Evolutionary conservation across 768 basidiomycete genomes (phyloP).

Genomic region (Dioszegia crocea): DNA sequence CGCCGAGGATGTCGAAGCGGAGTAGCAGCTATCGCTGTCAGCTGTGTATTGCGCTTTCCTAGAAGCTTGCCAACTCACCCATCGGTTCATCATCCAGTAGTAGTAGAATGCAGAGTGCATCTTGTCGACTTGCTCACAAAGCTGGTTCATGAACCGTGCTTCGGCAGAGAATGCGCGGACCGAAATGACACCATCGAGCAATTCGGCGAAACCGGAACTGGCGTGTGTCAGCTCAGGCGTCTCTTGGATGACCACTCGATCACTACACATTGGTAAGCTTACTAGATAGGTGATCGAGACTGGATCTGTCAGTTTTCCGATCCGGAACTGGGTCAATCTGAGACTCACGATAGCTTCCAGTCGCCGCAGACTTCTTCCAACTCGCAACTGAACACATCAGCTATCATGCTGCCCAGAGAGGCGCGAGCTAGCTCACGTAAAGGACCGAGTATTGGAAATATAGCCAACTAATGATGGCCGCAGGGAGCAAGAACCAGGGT

Average conservation of each 20-base stretch:
- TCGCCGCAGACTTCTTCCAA: slow-evolving; percentile 75
- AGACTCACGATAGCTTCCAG: slow-evolving; percentile 83
- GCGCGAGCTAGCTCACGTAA: slow-evolving; percentile 23
- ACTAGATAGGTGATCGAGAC: slow-evolving; percentile 40
- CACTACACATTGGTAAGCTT: background rate
- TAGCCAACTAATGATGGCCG: slow-evolving; percentile 64
- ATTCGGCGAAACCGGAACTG: slow-evolving; percentile 43
- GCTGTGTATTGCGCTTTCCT: background rate
- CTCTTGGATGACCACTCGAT: too few relatives aligned
- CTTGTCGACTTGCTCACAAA: slow-evolving; percentile 60
- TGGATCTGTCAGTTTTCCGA: slow-evolving; percentile 35
- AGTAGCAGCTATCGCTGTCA: slow-evolving; percentile 59
- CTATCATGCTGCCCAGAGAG: background rate
- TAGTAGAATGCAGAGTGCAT: slow-evolving; percentile 64
- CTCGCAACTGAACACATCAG: slow-evolving; percentile 53
- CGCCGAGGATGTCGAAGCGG: slow-evolving; percentile 75
- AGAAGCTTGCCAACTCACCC: slow-evolving; percentile 18
- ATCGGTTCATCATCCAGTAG: slow-evolving; percentile 57
- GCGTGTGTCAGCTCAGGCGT: background rate
- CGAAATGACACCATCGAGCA: slow-evolving; percentile 85
- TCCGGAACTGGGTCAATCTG: slow-evolving; percentile 54
- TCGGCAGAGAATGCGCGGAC: slow-evolving; percentile 87
- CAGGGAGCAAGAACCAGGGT: slow-evolving; percentile 77
- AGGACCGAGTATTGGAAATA: slow-evolving; percentile 65
- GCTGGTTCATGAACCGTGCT: slow-evolving; percentile 65